Evolutionary conservation across 441 rosid species (phyloP), one percentile per base, ranked within the genome.

Genomic region (Populus hybrid): DNA sequence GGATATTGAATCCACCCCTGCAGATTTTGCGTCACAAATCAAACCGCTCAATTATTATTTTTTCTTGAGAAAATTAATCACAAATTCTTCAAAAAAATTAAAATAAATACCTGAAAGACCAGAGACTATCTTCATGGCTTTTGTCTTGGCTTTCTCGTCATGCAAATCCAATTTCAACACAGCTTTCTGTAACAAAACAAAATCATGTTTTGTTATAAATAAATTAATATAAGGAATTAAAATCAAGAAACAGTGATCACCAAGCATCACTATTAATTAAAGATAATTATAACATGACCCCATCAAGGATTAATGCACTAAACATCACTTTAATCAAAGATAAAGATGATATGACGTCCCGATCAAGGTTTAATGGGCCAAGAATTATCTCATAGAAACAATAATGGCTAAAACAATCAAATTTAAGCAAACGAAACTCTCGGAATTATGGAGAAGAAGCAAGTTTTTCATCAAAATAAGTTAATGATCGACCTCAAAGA

Each of bases 1-100:
- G 10, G 84, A n/a, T 2, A 91, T 73, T 1, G 95, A 87, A 23
- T 84, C 86, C 36, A 91, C 87, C 53, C 94, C 96, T 91, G 70
- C 36, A 78, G 21, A 1, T 14, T 4, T 30, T 8, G 18, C n/a
- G 23, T 7, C 2, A 46, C 14, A 69, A 1, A 10, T 65, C 0
- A 69, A 67, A 46, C 32, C 76, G 6, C 9, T 5, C 4, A 12
- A 0, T 40, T 12, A 40, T 40, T 40, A 11, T 10, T 40, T 46
- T 46, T 46, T 46, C 57, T 59, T 26, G 8, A 11, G 2, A 67
- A 32, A 14, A 21, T 23, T 21, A 14, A 61, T 23, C 38, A 61
- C 26, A 23, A 12, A 24, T 26, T 28, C 46, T 61, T 28, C 46
- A 10, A 18, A 24, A 12, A 16, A 18, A 14, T 2, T 3, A 18